A percentile compares a stretch with the other conserved stretches of the same genome.
Evolutionary conservation across 2,329 filamentous ascomycete genomes (phyloP).

Genomic region (Stenocarpella maydis): DNA sequence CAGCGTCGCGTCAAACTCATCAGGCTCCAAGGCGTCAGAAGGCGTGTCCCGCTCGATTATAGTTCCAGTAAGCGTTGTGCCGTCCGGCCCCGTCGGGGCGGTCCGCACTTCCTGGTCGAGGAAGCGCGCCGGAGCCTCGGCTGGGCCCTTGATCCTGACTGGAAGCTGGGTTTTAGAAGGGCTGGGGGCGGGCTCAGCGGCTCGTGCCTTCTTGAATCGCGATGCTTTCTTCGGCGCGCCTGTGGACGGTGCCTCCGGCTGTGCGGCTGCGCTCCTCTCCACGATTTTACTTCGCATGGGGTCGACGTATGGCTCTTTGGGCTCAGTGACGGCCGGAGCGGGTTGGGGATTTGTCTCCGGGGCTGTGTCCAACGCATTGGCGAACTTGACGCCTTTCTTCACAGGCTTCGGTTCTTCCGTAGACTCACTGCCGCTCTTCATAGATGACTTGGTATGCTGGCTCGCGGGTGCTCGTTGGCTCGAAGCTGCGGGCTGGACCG

Average conservation of each 20-base stretch:
- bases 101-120: slow-evolving; percentile 43
- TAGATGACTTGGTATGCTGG: slow-evolving; percentile 43
- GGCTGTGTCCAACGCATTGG: slow-evolving; percentile 76
- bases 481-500: slow-evolving; percentile 50
- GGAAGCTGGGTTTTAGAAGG: slow-evolving; percentile 14
- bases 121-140: slow-evolving; percentile 53
- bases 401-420: slow-evolving; percentile 39
- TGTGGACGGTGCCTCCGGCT: slow-evolving; percentile 24
- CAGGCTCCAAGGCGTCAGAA: slow-evolving; percentile 51
- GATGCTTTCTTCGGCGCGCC: slow-evolving; percentile 53
- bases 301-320: slow-evolving; percentile 37
- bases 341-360: slow-evolving; percentile 44
- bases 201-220: slow-evolving; percentile 58
- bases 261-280: slow-evolving; percentile 40
- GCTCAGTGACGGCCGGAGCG: slow-evolving; percentile 39
- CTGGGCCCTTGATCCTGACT: slow-evolving; percentile 47
- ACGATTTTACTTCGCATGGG: slow-evolving; percentile 39
- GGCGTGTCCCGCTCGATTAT: slow-evolving; percentile 63
- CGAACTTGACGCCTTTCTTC: slow-evolving; percentile 81
- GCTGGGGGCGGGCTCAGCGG: slow-evolving; percentile 36
- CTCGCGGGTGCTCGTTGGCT: slow-evolving; percentile 29
- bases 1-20: slow-evolving; percentile 76
- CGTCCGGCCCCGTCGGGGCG: slow-evolving; percentile 59
- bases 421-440: slow-evolving; percentile 36
- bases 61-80: slow-evolving; percentile 65